Percentiles rank a stretch among this genome's conserved stretches.
Evolutionary conservation across 75 land plant species (phyloP).

Genomic region (Pinus taeda): DNA sequence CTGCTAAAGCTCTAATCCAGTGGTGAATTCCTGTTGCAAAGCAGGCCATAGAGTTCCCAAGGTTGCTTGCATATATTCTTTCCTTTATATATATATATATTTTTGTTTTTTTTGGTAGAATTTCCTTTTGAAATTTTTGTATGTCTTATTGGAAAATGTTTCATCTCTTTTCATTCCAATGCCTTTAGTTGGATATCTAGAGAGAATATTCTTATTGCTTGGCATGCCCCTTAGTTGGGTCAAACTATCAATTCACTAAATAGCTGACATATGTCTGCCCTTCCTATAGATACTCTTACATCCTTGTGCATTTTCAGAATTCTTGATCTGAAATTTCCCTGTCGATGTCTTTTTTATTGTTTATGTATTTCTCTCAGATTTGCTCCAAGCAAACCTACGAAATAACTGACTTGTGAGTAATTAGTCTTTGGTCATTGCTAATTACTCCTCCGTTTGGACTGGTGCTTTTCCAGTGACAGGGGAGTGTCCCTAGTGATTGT

Average conservation of each 20-base stretch:
- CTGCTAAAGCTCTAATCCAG: neutral
- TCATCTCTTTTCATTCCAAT: neutral
- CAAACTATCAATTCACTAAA: neutral
- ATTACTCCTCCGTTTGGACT: too few species aligned
- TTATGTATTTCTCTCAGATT: too few species aligned
- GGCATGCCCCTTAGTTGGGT: neutral
- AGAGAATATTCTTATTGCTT: neutral
- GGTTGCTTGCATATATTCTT: neutral
- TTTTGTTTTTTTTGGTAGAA: neutral
- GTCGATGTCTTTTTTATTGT: too few species aligned
- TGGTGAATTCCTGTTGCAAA: neutral
- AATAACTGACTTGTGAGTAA: too few species aligned
- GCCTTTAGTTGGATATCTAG: neutral
- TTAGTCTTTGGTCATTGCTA: too few species aligned
- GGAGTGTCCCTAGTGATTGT: too few species aligned
- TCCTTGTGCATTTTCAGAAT: too few species aligned
- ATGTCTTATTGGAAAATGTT: neutral
- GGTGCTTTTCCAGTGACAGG: too few species aligned
- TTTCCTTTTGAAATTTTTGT: neutral
- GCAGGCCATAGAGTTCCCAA: neutral
- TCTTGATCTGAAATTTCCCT: too few species aligned
- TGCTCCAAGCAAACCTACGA: too few species aligned
- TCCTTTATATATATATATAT: neutral
- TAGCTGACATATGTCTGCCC: neutral
- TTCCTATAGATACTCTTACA: neutral